phyloP scores from a whole-genome alignment of 2,329 filamentous ascomycete species.

The Chaetomium sp. region DNA sequence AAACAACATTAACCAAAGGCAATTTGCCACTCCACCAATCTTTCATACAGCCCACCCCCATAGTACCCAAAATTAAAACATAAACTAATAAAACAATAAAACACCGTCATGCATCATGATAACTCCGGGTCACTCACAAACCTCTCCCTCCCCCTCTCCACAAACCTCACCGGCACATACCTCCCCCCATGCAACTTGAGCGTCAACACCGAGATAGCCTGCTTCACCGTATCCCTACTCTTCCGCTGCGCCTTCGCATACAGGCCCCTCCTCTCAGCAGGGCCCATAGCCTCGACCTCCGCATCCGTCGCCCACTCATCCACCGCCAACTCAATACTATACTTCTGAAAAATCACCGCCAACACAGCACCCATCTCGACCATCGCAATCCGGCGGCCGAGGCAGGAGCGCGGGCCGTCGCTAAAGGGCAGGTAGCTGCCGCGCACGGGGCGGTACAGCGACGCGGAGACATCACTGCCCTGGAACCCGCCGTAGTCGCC shows the following conservation, averaged over 20 bases:
- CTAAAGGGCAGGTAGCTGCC: conserved; percentile 62
- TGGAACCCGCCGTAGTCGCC: conserved; percentile 62
- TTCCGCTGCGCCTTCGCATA: conserved; percentile 64
- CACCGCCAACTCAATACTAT: conserved; percentile 71
- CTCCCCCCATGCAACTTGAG: conserved; percentile 66
- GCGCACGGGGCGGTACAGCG: conserved; percentile 61
- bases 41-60: neutral
- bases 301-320: conserved; percentile 58
- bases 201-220: conserved; percentile 67
- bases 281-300: conserved; percentile 55
- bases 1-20: too few species aligned
- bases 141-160: conserved; percentile 68
- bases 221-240: conserved; percentile 54
- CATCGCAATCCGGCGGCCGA: conserved; percentile 61
- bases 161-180: conserved; percentile 67
- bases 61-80: neutral
- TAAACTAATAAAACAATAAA: neutral
- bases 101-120: conserved; percentile 4
- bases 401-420: conserved; percentile 59
- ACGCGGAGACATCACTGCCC: conserved; percentile 62
- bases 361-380: conserved; percentile 60
- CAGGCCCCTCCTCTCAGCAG: conserved; percentile 50
- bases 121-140: conserved; percentile 54
- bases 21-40: neutral
- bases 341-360: conserved; percentile 57